Base-by-base conservation (phyloP, 768 basidiomycete species). In the Naganishia vaughanmartiniae region DNA sequence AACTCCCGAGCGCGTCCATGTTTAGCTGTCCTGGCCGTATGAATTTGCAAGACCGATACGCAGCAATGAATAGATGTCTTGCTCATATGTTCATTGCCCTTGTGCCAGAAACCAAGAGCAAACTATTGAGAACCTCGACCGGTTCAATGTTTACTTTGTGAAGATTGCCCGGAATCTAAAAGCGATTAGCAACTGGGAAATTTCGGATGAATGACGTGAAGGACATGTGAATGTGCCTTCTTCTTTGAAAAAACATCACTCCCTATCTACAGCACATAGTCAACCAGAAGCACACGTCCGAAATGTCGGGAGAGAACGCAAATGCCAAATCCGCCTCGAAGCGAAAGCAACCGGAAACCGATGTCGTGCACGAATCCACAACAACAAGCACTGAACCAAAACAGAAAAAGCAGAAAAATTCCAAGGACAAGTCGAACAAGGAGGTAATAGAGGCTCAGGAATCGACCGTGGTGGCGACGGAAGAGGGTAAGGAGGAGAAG, bases 401-500 rank as follows among this genome's bases (percentile, higher is more conserved):
- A 42, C 39, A 26, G 28, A 63, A 63, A 26, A 63, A 63, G 19
- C 39, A 42, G 39, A 63, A 63, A 45, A 63, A 42, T 10, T 63
- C 39, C 31, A 63, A 63, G 28, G 19, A 36, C 34, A 58, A 63
- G 60, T 45, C 60, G 15, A 1, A 63, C 42, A 30, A 63, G 39
- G 42, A 42, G 39, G 60, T 63, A 28, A 42, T 19, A 42, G 21
- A 63, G 57, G 10, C 10, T 1, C 34, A 36, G n/a, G 57, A 36
- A 24, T 45, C 42, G 42, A 45, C 24, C 10, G 24, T 6, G 42
- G n/a, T 12, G 5, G 26, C 19, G 24, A 63, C 36, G 60, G 54
- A 46, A n/a, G 66, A 67, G 33, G 39, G 30, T 31, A 67, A 67
- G 54, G 53, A 67, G 54, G 67, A 46, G 36, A 39, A 56, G 45